Base-by-base conservation (phyloP, 805 yeast genomes). In the Kregervanrija pseudodelftensis region DNA sequence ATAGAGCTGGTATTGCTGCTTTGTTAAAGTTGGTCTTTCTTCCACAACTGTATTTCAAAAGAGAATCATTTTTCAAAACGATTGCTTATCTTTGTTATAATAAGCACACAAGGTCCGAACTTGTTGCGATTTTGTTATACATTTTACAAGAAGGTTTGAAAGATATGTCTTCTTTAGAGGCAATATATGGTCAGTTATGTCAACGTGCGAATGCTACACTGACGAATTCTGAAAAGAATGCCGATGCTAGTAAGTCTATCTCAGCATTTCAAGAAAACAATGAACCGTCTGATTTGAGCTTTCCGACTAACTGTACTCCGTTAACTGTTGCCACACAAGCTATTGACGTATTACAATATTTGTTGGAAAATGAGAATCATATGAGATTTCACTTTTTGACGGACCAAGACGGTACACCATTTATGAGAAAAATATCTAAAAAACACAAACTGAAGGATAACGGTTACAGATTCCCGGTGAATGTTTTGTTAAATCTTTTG, bases 71-170 rank as follows among this genome's bases (percentile, higher is more conserved):
- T 40, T 81, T 82, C 60, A 80, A 79, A 41, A 67, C 91, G 5
- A 68, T 89, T 44, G 77, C 76, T 16, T 78, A 75, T 49, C 57
- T 89, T 40, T 85, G 95, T 55, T 74, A 76, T 49, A 87, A 81
- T 62, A 85, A 85, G 60, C 95, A 84, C 50, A 84, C 85, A 5
- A 67, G 96, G 43, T 66, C 77, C 9, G 96, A 90, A 50, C 74
- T 87, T 12, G 69, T 89, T 58, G 79, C 83, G 37, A 65, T 83
- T 45, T 57, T 89, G 36, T 61, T 89, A 36, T 77, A 81, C 13
- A 73, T 89, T 37, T 65, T 90, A 33, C 82, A 81, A 46, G 96
- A 89, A 49, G 95, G 93, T n/a, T 66, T 82, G 5, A 55, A 58
- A 2, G 82, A 77, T 52, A 82, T 78, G 43, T 70, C 68, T 13